Evolutionary conservation across 2,329 filamentous ascomycete species (phyloP), one percentile per base, ranked within the genome.

Genomic region (Xylariales sp.): DNA sequence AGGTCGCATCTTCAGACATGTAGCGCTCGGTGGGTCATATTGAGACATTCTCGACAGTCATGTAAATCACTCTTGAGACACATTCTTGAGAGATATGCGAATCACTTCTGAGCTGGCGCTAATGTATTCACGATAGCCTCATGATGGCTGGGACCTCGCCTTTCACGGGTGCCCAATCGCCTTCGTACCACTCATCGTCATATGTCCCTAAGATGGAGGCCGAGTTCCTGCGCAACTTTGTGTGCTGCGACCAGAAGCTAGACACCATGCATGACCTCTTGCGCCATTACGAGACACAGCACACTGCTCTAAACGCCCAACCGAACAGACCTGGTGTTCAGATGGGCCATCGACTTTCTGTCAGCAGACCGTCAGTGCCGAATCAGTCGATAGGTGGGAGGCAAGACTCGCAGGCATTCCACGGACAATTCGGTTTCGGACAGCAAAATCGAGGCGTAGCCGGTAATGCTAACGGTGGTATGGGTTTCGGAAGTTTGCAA

Each of bases 91-190:
- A n/a, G n/a, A n/a, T n/a, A n/a, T n/a, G n/a, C n/a, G n/a, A n/a
- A n/a, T 37, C 42, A 44, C 37, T 20, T 18, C 22, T 14, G 27
- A 21, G 16, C 29, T 21, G 15, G n/a, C 33, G 29, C 38, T 40
- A 25, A 40, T 33, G 29, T 32, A 14, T 16, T 33, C 44, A 53
- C 51, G 54, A 52, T 61, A 96, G 89, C 63, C 90, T 96, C 59
- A 84, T 94, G 61, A 96, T 96, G 87, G 82, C 88, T 46, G 90
- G 93, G 56, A 96, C 89, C 14, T 97, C 93, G n/a, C 93, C 93
- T 9, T 95, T 91, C 58, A 74, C 80, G 16, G 62, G 69, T 45
- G 82, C 76, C 44, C 85, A 90, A 62, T 95, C 90, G n/a, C 88
- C 93, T 1, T 96, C 91, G 1, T 94, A 88, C 56, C 91, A 97